These are phyloP conservation scores for Pleurotus djamor DNA, from an alignment of 768 basidiomycete genomes.

Conservation along the genomic window DNA sequence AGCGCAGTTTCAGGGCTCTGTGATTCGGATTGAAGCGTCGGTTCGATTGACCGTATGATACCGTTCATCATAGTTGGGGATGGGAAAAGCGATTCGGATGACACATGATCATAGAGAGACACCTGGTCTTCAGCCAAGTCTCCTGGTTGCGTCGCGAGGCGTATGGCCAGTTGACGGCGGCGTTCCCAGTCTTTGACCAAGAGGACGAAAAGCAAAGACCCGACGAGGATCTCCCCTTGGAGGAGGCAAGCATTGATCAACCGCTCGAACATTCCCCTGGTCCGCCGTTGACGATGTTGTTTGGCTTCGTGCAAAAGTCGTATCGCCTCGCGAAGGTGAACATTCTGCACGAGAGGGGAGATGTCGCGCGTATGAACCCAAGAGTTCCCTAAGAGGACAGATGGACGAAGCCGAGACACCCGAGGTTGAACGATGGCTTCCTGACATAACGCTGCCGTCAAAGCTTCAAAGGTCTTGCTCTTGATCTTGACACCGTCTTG, in stretches of 20 bases:
- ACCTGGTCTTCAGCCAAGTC: not conserved
- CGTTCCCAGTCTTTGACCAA: constrained; percentile 64
- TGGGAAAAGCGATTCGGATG: constrained; percentile 12
- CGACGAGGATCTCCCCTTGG: constrained; percentile 81
- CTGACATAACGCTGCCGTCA: constrained; percentile 11
- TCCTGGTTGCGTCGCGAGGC: constrained; percentile 3
- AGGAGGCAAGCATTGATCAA: constrained; percentile 64
- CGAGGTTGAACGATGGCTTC: constrained; percentile 12
- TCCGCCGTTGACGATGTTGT: constrained; percentile 51
- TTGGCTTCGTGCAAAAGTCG: constrained; percentile 51
- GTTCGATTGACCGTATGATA: constrained; percentile 30
- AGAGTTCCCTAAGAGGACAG: not conserved
- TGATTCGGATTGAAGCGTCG: constrained; percentile 24
- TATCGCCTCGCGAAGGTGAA: constrained; percentile 48
- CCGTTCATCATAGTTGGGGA: constrained; percentile 15
- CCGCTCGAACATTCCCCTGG: constrained; percentile 57
- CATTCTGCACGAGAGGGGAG: constrained; percentile 32
- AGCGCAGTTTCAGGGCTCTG: constrained; percentile 16
- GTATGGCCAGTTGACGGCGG: constrained; percentile 22
- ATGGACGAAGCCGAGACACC: constrained; percentile 14
- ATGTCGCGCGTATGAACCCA: constrained; percentile 19
- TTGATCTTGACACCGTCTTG: constrained; percentile 48
- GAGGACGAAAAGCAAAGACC: constrained; percentile 64
- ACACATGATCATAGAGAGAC: constrained; percentile 12
- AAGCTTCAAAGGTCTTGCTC: constrained; percentile 43